Conservation (phyloP, 2,329 filamentous ascomycete species). For the Hypoxylon sp. region DNA sequence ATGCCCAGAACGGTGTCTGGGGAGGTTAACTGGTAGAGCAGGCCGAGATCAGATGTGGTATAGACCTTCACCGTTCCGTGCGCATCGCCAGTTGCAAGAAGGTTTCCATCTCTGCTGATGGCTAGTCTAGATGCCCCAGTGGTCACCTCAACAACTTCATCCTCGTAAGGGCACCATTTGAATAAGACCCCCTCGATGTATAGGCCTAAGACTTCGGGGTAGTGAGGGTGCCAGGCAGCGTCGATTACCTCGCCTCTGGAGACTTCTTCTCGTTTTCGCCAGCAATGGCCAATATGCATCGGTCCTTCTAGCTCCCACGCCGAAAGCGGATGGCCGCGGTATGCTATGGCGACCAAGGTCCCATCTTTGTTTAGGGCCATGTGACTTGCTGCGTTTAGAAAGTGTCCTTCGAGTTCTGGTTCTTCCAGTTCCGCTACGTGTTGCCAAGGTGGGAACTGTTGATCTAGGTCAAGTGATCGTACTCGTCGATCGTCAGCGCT, state of each 20-base stretch:
- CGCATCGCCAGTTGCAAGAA: conserved; percentile 48
- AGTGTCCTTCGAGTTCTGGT: conserved; percentile 42
- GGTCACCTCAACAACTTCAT: conserved; percentile 43
- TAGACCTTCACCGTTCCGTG: conserved; percentile 47
- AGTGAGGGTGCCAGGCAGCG: conserved; percentile 48
- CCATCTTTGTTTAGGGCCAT: conserved; percentile 49
- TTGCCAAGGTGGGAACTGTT: conserved; percentile 38
- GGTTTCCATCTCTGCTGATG: conserved; percentile 46
- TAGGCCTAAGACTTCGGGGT: conserved; percentile 49
- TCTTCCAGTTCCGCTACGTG: conserved; percentile 42
- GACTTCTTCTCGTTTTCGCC: conserved; percentile 33
- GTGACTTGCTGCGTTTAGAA: conserved; percentile 45
- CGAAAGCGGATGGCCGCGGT: conserved; percentile 48
- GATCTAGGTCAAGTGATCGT: conserved; percentile 35
- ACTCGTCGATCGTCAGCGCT: conserved; percentile 43
- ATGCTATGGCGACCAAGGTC: conserved; percentile 47
- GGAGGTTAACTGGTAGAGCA: conserved; percentile 48
- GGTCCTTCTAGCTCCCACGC: conserved; percentile 48
- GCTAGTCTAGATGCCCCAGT: conserved; percentile 41
- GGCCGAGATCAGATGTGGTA: conserved; percentile 39
- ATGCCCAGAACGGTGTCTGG: conserved; percentile 43
- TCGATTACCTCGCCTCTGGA: conserved; percentile 44
- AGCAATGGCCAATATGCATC: conserved; percentile 47
- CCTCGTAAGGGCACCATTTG: conserved; percentile 52
- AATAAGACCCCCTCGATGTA: conserved; percentile 52